Evolutionary conservation across 306 rosid genomes (phyloP), one percentile per base, ranked within the genome.

Genomic region (Gastrolobium villosum): DNA sequence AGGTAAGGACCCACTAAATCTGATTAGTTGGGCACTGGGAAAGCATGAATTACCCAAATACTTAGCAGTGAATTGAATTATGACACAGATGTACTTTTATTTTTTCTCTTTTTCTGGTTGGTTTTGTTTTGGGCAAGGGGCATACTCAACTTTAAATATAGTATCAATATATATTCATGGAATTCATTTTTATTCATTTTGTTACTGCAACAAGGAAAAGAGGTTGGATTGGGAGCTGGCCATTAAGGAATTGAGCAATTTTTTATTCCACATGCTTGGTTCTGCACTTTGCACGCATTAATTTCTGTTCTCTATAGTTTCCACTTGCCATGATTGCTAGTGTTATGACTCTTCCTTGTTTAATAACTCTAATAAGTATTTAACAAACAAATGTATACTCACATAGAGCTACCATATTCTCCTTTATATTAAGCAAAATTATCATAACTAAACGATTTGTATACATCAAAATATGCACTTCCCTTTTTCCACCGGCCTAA

Each of bases 1-100:
- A 37, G 53, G 74, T 48, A 11, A 56, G 87, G 92, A 75, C 81
- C 84, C 88, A 74, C 88, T 74, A 37, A 77, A 89, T 86, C 84
- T 54, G 74, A 88, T 79, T 88, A 31, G 86, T 80, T 85, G 82
- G 75, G 76, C 84, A 70, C 68, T 48, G 35, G 6, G 43, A 68
- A 81, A 79, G 79, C 72, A 78, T 80, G 89, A 77, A 52, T 49
- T 81, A 72, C 70, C 64, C 54, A 57, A 59, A 28, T 59, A 35
- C 67, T 45, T 50, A 13, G 28, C 46, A 68, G 76, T 36, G 64
- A 70, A 73, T 77, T 70, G 61, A 77, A 72, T 77, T 48, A 55
- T 66, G 55, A 64, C 10, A 6, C 52, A 71, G 7, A 9, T 57
- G n/a, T 26, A 3, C 43, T 15, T 31, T 72, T 3, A 4, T 44